Evolutionary conservation across 768 basidiomycete genomes (phyloP), one percentile per base, ranked within the genome.

Genomic region (Tulasnella calospora): DNA sequence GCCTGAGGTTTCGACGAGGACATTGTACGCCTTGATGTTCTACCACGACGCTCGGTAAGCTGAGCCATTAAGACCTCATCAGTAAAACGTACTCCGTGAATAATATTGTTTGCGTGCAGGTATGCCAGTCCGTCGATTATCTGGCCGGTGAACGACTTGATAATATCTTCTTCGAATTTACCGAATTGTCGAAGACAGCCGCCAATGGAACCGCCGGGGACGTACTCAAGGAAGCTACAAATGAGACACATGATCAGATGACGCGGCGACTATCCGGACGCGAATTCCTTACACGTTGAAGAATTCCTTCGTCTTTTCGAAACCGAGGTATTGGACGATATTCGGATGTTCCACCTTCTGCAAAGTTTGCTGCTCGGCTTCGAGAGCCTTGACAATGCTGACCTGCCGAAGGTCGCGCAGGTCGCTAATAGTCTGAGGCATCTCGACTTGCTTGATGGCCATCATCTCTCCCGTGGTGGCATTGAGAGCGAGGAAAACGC

Each of bases 11-110:
- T 99, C 97, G n/a, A 98, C 95, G 23, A 99, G 89, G 82, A 99
- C 98, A 82, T 99, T 99, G 85, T 99, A 98, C 19, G 95, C 95
- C 85, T 99, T 99, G 81, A 99, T 86, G 84, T 99, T 96, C 94
- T 96, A 81, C 10, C 67, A 79, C 35, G 41, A 57, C 38, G 33
- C 73, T 47, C 2, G 76, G 76, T 76, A 6, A 75, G 74, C 4
- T 74, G 44, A 74, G 41, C 19, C 41, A 36, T 35, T 3, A 33
- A 41, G 78, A 12, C 38, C 13, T 12, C 6, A 17, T 30, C 7
- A 30, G 7, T 33, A 13, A 35, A 41, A 84, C 88, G 72, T 84
- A 94, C 95, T 85, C 98, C 89, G 84, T 99, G 98, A 44, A 98
- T 88, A 82, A 99, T 98, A 76, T 93, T 92, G 82, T 91, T 91